Percentiles rank a stretch among this genome's conserved stretches.
Evolutionary conservation across 2,329 filamentous ascomycete species (phyloP).

Genomic region (Fusarium goolgardi): DNA sequence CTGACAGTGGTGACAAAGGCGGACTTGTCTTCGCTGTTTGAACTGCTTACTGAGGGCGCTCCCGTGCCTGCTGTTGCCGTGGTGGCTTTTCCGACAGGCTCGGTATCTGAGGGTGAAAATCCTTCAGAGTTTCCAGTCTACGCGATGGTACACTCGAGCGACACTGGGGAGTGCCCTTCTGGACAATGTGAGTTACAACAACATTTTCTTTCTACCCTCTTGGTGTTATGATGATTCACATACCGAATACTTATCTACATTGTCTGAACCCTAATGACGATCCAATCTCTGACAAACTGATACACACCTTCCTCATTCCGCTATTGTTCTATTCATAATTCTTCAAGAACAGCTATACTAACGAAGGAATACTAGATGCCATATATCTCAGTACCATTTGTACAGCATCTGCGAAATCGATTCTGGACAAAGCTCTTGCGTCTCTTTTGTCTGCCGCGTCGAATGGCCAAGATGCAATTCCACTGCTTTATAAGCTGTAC

Average conservation of each 20-base stretch:
- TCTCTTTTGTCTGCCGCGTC: constrained; percentile 54
- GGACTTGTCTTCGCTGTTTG: constrained; percentile 74
- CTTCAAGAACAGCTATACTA: constrained; percentile 46
- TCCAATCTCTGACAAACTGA: constrained; percentile 91
- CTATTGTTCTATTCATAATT: constrained; percentile 10
- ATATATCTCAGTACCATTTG: constrained; percentile 55
- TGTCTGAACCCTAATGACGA: constrained; percentile 96
- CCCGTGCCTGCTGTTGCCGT: constrained; percentile 80
- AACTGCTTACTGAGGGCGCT: constrained; percentile 76
- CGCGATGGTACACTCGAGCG: constrained; percentile 81
- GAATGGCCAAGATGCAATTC: constrained; percentile 45
- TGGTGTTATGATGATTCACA: constrained; percentile 82
- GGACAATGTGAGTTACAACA: constrained; percentile 83
- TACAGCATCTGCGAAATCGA: constrained; percentile 49
- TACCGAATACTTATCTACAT: constrained; percentile 99
- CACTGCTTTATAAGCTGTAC: constrained; percentile 62
- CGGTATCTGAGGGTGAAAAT: constrained; percentile 53
- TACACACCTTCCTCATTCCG: constrained; percentile 54
- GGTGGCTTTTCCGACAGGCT: constrained; percentile 71
- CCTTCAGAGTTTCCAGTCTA: constrained; percentile 63
- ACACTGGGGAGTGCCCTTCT: constrained; percentile 89
- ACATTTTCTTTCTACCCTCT: constrained; percentile 44
- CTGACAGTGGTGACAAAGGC: constrained; percentile 77
- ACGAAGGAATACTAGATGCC: constrained; percentile 48
- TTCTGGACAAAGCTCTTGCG: constrained; percentile 56